phyloP scores from a whole-genome alignment of 148 eudicot species.

The Rhododendron ferrugineum region DNA sequence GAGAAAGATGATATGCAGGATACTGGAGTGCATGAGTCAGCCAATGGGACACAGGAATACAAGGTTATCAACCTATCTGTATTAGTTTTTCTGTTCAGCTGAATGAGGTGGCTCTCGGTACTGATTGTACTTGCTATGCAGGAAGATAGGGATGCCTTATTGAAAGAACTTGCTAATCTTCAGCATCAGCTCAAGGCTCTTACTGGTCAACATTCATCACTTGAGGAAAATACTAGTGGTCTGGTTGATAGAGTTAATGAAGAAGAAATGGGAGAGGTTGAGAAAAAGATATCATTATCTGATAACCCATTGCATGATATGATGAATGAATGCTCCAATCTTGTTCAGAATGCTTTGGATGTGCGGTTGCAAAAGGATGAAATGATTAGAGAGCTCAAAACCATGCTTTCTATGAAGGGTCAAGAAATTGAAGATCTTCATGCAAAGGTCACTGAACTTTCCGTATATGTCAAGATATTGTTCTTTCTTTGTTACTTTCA shows the following conservation, averaged over 20 bases:
- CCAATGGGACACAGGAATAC: slow-evolving; percentile 54
- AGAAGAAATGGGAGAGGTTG: slow-evolving; percentile 26
- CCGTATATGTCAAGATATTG: slow-evolving; percentile 48
- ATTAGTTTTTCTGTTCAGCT: slow-evolving; percentile 8
- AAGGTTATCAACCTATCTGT: slow-evolving; percentile 42
- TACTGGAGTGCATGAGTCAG: slow-evolving; percentile 32
- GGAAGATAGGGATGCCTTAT: slow-evolving; percentile 64
- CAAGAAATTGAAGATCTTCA: slow-evolving; percentile 59
- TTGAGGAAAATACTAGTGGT: slow-evolving; percentile 26
- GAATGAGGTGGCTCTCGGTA: slow-evolving; percentile 14
- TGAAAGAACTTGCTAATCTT: slow-evolving; percentile 51
- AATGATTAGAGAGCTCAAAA: slow-evolving; percentile 33
- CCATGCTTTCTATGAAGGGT: slow-evolving; percentile 23
- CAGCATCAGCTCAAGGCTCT: slow-evolving; percentile 51
- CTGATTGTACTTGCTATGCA: slow-evolving; percentile 28
- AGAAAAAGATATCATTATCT: slow-evolving; percentile 12
- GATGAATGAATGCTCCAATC: slow-evolving; percentile 62
- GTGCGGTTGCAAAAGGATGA: slow-evolving; percentile 25
- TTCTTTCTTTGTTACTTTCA: slow-evolving; percentile 36
- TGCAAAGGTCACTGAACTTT: slow-evolving; percentile 48
- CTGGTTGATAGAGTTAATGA: slow-evolving; percentile 17
- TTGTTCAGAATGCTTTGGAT: slow-evolving; percentile 39
- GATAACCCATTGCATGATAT: slow-evolving; percentile 44
- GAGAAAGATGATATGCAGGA: slow-evolving; percentile 36
- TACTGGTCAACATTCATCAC: slow-evolving; percentile 29